Evolutionary conservation across 2,329 filamentous ascomycete species (phyloP), one percentile per base, ranked within the genome.

Genomic region (Exophiala bonariae): DNA sequence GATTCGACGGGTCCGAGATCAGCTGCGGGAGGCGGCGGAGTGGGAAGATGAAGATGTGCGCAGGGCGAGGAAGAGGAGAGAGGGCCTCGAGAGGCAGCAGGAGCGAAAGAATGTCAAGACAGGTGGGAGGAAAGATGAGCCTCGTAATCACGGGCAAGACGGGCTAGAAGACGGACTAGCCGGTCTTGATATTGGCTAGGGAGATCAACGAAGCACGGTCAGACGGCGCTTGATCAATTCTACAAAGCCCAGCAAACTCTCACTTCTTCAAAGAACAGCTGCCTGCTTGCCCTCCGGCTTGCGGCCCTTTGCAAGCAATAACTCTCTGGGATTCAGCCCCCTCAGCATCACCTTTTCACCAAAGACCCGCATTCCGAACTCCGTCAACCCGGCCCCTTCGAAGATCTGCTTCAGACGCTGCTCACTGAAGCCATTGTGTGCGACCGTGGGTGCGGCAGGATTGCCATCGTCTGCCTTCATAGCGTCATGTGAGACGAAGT

Each of bases 381-480:
- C 58, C 41, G 26, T 76, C 14, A 76, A 71, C 0, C 86, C 85
- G 1, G 85, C 86, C n/a, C 70, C 68, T 47, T 76, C 73, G 59
- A 87, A 89, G 55, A 88, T 76, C 17, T 68, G 64, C 58, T 70
- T 74, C 41, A 89, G 78, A 20, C 78, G 71, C 9, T 77, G 74
- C 61, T 80, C 68, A 1, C 73, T 76, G 64, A 91, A 90, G 0
- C 86, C 85, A 52, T 82, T 74, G 43, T 85, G 82, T 23, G 77
- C 78, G 16, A 90, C 76, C 0, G 82, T 85, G 28, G 75, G 66
- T 3, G 61, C 58, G 44, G 72, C 71, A 5, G 73, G 59, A 22
- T 64, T 63, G 7, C 40, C 17, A n/a, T 47, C 23, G 30, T 35
- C 45, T 14, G 41, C 28, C 13, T 58, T 46, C 35, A 50, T 41